Evolutionary conservation across 345 rosid genomes (phyloP).

Genomic region (Citrus glauca): DNA sequence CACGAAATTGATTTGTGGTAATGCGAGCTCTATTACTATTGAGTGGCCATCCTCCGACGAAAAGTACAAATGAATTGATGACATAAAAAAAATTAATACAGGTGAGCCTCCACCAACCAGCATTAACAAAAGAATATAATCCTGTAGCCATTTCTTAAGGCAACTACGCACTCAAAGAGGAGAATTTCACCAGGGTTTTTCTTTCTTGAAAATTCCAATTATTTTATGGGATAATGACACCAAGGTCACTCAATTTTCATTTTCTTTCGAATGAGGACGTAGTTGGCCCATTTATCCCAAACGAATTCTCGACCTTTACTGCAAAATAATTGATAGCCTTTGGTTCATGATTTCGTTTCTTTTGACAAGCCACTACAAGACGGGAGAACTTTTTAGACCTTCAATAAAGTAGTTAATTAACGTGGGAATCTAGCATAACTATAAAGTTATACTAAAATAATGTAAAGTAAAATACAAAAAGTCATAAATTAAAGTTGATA

Average conservation of each 20-base stretch:
- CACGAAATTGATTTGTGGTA: constrained; percentile 21
- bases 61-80: background rate
- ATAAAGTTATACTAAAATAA: too few relatives aligned
- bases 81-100: too few relatives aligned
- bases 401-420: too few relatives aligned
- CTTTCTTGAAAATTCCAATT: constrained; percentile 1
- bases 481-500: too few relatives aligned
- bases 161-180: background rate
- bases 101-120: background rate
- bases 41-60: constrained; percentile 13
- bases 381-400: background rate
- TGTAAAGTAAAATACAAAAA: too few relatives aligned
- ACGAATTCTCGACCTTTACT: background rate
- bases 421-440: too few relatives aligned
- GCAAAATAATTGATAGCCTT: background rate
- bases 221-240: background rate
- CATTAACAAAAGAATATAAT: background rate
- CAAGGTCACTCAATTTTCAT: background rate
- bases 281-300: background rate
- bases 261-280: background rate
- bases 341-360: background rate
- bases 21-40: background rate
- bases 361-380: background rate
- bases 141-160: background rate
- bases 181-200: constrained; percentile 11